These are phyloP conservation scores for Colletotrichum limetticola DNA, from an alignment of 2,329 filamentous ascomycete genomes.

Conservation along the genomic window DNA sequence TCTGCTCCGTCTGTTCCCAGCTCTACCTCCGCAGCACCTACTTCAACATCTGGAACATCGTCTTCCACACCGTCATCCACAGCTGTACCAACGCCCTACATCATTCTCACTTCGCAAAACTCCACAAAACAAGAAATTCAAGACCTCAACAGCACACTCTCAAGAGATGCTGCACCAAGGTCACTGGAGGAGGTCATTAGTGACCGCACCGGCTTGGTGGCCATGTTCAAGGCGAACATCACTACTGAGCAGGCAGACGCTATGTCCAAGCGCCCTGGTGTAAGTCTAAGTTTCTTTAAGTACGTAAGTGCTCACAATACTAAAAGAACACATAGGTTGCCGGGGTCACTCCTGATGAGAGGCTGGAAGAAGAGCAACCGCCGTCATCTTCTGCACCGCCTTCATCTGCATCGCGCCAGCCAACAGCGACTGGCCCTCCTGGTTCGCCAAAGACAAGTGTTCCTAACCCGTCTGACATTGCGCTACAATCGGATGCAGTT, in stretches of 20 bases:
- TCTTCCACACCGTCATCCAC: not conserved
- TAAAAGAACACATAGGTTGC: not conserved
- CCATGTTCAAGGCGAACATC: conserved; percentile 14
- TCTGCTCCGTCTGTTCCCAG: not conserved
- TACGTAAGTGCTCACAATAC: too few relatives aligned
- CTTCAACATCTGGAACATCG: not conserved
- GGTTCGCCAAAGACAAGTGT: not conserved
- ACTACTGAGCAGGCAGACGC: not conserved
- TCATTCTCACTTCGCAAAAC: not conserved
- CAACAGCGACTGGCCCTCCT: not conserved
- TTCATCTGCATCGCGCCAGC: not conserved
- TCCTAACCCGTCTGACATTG: not conserved
- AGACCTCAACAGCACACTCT: not conserved
- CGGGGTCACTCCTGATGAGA: not conserved
- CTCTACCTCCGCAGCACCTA: not conserved
- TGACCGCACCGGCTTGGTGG: conserved; percentile 5
- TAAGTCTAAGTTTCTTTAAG: not conserved
- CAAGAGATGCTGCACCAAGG: not conserved
- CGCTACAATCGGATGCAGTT: not conserved
- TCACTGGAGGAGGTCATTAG: not conserved
- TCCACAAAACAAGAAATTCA: not conserved
- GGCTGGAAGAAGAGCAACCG: not conserved
- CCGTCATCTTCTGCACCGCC: not conserved
- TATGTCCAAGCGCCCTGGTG: not conserved
- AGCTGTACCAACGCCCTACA: not conserved